Percentiles rank a stretch among this genome's conserved stretches.
These are phyloP conservation scores for Ascobolus immersus DNA, from an alignment of 495 filamentous ascomycete species.

Conservation along the genomic window DNA sequence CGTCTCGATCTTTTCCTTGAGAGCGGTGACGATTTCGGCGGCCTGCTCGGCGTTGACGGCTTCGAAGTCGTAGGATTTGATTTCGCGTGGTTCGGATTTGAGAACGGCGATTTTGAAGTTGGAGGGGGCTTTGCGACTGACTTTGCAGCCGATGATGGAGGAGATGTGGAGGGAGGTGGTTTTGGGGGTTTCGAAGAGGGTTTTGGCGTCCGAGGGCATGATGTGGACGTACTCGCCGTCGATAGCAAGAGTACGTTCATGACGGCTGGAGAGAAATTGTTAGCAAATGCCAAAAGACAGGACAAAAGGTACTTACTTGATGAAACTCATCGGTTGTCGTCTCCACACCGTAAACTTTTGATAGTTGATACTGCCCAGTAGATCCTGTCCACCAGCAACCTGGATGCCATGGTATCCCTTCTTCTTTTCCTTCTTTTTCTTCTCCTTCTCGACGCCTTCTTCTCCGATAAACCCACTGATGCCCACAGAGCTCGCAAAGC, in stretches of 20 bases:
- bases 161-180: slow-evolving; percentile 78
- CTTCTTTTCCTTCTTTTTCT: neutral
- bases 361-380: too few relatives aligned
- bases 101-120: slow-evolving; percentile 36
- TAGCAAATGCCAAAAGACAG: neutral
- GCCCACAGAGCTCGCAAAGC: neutral
- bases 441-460: neutral
- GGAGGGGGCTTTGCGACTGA: slow-evolving; percentile 67
- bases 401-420: slow-evolving; percentile 1
- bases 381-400: too few relatives aligned
- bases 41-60: slow-evolving; percentile 54
- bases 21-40: slow-evolving; percentile 68
- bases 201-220: slow-evolving; percentile 41
- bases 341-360: slow-evolving; percentile 77
- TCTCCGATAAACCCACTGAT: slow-evolving; percentile 1
- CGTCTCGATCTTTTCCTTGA: slow-evolving; percentile 43
- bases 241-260: slow-evolving; percentile 60
- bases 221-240: slow-evolving; percentile 94
- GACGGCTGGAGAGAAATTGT: slow-evolving; percentile 24
- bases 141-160: slow-evolving; percentile 80
- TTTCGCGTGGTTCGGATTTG: slow-evolving; percentile 1
- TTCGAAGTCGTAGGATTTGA: slow-evolving; percentile 68
- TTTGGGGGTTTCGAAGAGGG: slow-evolving; percentile 38
- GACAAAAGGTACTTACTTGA: slow-evolving; percentile 21
- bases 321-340: slow-evolving; percentile 83